Evolutionary conservation across 139 green algal genomes (phyloP).

Genomic region (Haematococcus lacustris): DNA sequence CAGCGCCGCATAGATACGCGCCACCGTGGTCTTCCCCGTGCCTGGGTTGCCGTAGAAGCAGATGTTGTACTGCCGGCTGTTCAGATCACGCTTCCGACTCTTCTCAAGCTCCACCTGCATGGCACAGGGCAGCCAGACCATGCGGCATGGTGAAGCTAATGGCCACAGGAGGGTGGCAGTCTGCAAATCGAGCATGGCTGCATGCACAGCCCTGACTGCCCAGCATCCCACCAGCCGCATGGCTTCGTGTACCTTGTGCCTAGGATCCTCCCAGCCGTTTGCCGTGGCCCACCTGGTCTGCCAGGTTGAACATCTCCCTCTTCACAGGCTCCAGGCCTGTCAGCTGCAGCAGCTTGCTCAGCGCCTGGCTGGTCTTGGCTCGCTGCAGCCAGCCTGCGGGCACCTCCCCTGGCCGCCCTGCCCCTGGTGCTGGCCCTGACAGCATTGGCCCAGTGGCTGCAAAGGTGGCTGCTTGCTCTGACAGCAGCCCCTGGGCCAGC

Average conservation of each 20-base stretch:
- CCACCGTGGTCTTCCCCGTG: slow-evolving; percentile 46
- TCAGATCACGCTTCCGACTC: slow-evolving; percentile 13
- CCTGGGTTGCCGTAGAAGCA: slow-evolving; percentile 45
- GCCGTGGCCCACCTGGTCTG: slow-evolving; percentile 16
- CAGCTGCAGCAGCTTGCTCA: slow-evolving; percentile 25
- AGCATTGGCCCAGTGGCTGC: background rate
- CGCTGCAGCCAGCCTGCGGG: background rate
- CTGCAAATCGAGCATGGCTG: background rate
- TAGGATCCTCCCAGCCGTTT: background rate
- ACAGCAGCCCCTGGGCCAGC: background rate
- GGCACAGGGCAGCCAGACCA: too few relatives aligned
- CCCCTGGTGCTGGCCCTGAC: background rate
- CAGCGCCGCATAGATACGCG: slow-evolving; percentile 34
- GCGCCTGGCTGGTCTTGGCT: background rate
- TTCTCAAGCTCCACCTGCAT: slow-evolving; percentile 37
- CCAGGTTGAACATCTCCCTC: slow-evolving; percentile 23
- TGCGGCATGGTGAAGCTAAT: background rate
- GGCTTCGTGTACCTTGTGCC: background rate
- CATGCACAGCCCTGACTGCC: background rate
- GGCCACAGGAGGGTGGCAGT: background rate
- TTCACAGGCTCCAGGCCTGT: slow-evolving; percentile 27
- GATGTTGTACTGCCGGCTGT: slow-evolving; percentile 25
- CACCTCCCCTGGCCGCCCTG: background rate
- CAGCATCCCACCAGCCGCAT: background rate
- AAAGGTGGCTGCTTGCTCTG: background rate